Base-by-base conservation (phyloP, 768 basidiomycete species). In the Baorangia bicolor region DNA sequence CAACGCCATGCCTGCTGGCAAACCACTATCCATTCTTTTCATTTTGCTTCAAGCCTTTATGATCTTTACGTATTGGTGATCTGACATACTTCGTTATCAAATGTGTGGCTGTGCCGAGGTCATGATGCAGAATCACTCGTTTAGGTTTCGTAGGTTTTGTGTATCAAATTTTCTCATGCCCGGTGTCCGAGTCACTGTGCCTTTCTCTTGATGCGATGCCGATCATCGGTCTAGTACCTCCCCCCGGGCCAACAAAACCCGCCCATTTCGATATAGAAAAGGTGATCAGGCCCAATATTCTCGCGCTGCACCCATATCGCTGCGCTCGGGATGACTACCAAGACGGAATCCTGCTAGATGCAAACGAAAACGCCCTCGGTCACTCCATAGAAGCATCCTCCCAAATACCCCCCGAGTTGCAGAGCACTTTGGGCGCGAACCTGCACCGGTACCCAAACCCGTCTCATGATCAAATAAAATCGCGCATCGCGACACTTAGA, bases 271-370 rank as follows among this genome's bases (percentile, higher is more conserved):
- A 85, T 64, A 86, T 98, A 55, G 86, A 91, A 73, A 72, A 76
- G 33, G 88, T 91, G 51, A 90, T 98, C 62, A 82, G 95, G n/a
- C 88, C 92, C 2, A 99, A 98, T 67, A 95, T 99, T 65, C 88
- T 97, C 45, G 75, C 91, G 1, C 78, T 99, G 14, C 85, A 87
- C 45, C 97, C 97, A 0, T 98, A 99, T 73, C 86, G 95, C 30
- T 98, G 94, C 64, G 97, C 97, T 1, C 80, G 97, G 44, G 96
- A 99, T 66, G 96, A 99, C 75, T 99, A 97, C 74, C 84, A 86
- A 45, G 76, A 83, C 3, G 95, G 95, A 23, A 87, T 98, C 64
- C 83, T 99, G 27, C 83, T 99, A 21, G 97, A 99, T 63, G 97
- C 97, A 14, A 99, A 99, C 73, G 97, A 99, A 77, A 98, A 99